Conservation (phyloP, 2,329 filamentous ascomycete species). For the Remersonia thermophila region DNA sequence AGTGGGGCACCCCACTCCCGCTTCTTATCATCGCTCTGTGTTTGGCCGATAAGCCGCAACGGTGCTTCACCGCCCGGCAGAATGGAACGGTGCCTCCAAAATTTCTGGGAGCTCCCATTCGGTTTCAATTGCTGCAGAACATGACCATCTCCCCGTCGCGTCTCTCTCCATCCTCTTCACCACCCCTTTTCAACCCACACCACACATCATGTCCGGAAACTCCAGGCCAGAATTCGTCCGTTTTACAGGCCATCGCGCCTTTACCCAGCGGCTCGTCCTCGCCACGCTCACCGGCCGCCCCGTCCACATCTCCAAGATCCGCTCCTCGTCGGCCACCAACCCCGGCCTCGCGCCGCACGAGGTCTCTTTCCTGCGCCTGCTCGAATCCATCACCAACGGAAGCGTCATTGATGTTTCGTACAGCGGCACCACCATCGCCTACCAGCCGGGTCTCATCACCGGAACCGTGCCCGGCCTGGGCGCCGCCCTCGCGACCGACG, state of each 20-base stretch:
- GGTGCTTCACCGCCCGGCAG: constrained; percentile 17
- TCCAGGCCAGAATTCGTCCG: constrained; percentile 46
- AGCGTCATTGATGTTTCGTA: constrained; percentile 91
- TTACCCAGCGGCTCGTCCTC: constrained; percentile 74
- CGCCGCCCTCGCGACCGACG: constrained; percentile 51
- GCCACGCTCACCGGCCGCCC: constrained; percentile 83
- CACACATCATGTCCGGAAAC: not conserved
- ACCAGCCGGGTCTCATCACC: constrained; percentile 83
- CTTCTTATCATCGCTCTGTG: constrained; percentile 15
- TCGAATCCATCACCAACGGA: constrained; percentile 92
- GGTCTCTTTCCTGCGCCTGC: constrained; percentile 86
- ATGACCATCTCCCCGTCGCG: not conserved
- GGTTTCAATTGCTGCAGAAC: not conserved
- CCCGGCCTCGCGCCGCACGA: constrained; percentile 87
- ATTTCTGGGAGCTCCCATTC: constrained; percentile 13
- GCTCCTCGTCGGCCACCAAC: constrained; percentile 69
- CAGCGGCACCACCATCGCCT: constrained; percentile 86
- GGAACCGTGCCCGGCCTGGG: constrained; percentile 68
- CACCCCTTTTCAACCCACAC: not conserved
- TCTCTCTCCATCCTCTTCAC: not conserved
- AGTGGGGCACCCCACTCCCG: constrained; percentile 2
- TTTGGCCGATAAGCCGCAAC: constrained; percentile 11
- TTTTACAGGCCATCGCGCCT: constrained; percentile 74
- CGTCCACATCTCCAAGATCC: constrained; percentile 87
- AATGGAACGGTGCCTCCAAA: constrained; percentile 18